Conservation (phyloP, 257 asterid species). For the Petunia secreta region DNA sequence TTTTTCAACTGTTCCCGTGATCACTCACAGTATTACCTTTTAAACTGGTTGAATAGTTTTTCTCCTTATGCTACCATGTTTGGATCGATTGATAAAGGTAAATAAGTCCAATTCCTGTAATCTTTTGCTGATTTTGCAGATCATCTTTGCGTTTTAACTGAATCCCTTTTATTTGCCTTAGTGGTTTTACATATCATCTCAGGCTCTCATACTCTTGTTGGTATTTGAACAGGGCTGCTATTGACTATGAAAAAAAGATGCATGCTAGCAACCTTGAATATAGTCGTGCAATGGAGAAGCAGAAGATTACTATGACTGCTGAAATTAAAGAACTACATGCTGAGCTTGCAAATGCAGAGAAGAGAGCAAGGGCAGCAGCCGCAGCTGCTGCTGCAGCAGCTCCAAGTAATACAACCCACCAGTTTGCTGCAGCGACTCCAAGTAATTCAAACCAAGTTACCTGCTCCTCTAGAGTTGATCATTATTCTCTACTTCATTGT, state of each 20-base stretch:
- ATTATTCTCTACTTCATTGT: not conserved
- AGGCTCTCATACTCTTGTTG: slow-evolving; percentile 11
- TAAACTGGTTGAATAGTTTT: no score
- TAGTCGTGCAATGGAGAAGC: slow-evolving; percentile 73
- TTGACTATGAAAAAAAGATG: slow-evolving; percentile 77
- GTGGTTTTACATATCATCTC: not conserved
- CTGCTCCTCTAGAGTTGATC: not conserved
- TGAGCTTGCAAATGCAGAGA: slow-evolving; percentile 71
- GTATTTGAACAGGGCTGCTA: slow-evolving; percentile 59
- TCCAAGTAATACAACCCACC: slow-evolving; percentile 44
- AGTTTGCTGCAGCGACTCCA: slow-evolving; percentile 39
- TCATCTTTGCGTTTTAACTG: not conserved
- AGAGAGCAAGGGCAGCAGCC: slow-evolving; percentile 57
- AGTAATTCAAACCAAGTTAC: slow-evolving; percentile 39
- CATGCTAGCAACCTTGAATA: slow-evolving; percentile 48
- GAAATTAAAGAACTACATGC: slow-evolving; percentile 67
- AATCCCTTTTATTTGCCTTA: no score
- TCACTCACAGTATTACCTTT: no score
- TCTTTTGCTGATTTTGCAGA: not conserved
- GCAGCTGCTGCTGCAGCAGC: slow-evolving; percentile 46
- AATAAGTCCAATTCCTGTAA: no score
- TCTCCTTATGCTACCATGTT: no score
- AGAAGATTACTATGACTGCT: slow-evolving; percentile 52
- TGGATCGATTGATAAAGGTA: no score
- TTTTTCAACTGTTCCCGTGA: not conserved